Percentiles rank a stretch among this genome's conserved stretches.
Conservation (phyloP, 345 rosid species). For the Leavenworthia alabamica region DNA sequence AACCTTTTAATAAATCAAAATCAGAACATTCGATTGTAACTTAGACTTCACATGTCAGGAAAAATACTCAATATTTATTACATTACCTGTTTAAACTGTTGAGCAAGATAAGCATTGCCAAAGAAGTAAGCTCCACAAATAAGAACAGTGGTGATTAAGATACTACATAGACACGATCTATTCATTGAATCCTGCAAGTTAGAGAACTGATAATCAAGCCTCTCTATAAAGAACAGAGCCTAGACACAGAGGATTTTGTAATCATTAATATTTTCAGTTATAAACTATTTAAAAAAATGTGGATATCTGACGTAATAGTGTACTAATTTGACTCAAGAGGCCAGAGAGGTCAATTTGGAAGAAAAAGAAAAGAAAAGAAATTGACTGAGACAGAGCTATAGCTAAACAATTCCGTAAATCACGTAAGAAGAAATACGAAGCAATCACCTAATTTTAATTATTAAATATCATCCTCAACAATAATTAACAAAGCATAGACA, state of each 20-base stretch:
- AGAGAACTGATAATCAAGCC: too few relatives aligned
- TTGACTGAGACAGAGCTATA: neutral
- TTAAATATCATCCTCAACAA: too few relatives aligned
- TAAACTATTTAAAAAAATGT: neutral
- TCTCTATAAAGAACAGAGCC: too few relatives aligned
- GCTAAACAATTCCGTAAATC: neutral
- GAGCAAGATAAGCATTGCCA: constrained; percentile 36
- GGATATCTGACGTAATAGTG: neutral
- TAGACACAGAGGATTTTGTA: neutral
- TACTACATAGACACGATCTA: constrained; percentile 50
- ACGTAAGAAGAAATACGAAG: constrained; percentile 2
- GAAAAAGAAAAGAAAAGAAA: too few relatives aligned
- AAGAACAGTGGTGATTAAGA: constrained; percentile 41
- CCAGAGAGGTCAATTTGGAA: neutral
- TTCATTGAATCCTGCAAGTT: constrained; percentile 38
- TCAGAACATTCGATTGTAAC: too few relatives aligned
- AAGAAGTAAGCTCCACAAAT: constrained; percentile 57
- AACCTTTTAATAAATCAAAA: too few relatives aligned
- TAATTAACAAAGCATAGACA: neutral
- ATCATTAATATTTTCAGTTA: neutral
- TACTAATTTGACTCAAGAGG: neutral
- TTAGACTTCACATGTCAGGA: too few relatives aligned
- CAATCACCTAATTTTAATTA: neutral
- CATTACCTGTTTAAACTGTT: constrained; percentile 57
- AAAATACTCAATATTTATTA: too few relatives aligned